Percentiles rank a stretch among this genome's conserved stretches.
phyloP scores from a whole-genome alignment of 148 eudicot genomes.

The Vaccinium darrowii region DNA sequence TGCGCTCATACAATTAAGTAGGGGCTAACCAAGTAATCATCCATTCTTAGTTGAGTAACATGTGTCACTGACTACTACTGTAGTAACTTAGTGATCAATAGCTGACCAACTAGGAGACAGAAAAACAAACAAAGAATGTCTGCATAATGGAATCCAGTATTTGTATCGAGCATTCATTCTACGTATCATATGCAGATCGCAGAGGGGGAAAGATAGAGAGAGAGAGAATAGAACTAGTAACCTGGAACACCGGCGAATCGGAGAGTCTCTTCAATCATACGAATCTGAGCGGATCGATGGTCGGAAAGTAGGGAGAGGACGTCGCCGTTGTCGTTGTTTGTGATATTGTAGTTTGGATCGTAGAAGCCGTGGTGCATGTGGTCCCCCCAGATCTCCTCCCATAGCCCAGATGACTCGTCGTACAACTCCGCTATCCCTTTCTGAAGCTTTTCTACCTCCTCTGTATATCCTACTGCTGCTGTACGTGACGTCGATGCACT shows the following conservation, averaged over 20 bases:
- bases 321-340: slow-evolving; percentile 23
- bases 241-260: slow-evolving; percentile 68
- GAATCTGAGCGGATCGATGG: slow-evolving; percentile 86
- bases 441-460: slow-evolving; percentile 30
- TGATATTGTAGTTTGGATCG: slow-evolving; percentile 26
- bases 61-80: neutral
- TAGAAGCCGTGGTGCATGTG: slow-evolving; percentile 97
- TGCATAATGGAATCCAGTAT: neutral
- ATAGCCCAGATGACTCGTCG: slow-evolving; percentile 78
- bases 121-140: neutral
- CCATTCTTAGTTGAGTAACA: neutral
- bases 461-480: neutral
- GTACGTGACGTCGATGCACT: neutral
- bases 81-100: neutral
- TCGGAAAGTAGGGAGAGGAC: slow-evolving; percentile 40
- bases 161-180: neutral
- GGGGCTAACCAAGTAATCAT: neutral
- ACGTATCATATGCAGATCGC: neutral
- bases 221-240: slow-evolving; percentile 16
- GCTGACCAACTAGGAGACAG: neutral
- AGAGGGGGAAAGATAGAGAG: neutral
- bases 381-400: slow-evolving; percentile 98
- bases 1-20: too few relatives aligned
- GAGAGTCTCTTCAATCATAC: slow-evolving; percentile 90
- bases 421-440: slow-evolving; percentile 86